Evolutionary conservation across 2,329 filamentous ascomycete species (phyloP).

Genomic region (Coniochaeta sp.): DNA sequence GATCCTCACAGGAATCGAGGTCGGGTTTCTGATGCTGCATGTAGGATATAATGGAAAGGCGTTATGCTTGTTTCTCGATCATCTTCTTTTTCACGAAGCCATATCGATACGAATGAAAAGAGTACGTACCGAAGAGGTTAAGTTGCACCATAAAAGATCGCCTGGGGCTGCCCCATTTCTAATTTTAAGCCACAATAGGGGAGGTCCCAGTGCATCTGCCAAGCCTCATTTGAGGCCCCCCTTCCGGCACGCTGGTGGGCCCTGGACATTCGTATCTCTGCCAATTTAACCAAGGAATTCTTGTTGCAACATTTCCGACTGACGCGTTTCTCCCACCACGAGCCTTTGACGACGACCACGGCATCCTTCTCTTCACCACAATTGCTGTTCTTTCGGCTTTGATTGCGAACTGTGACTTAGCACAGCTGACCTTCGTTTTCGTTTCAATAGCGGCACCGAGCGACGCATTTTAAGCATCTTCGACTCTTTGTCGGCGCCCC

Average conservation of each 20-base stretch:
- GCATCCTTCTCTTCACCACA: not conserved
- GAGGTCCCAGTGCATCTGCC: not conserved
- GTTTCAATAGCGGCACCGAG: not conserved
- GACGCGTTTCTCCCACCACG: conserved; percentile 1
- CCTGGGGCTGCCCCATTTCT: not conserved
- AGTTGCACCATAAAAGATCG: too few relatives aligned
- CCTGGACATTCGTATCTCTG: not conserved
- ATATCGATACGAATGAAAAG: too few relatives aligned
- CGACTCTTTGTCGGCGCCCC: not conserved
- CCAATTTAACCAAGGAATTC: conserved; percentile 2
- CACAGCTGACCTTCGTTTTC: not conserved
- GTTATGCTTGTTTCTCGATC: too few relatives aligned
- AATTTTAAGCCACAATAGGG: not conserved
- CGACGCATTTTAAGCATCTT: not conserved
- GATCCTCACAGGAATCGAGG: not conserved
- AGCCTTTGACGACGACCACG: not conserved
- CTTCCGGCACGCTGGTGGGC: not conserved
- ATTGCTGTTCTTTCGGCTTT: not conserved
- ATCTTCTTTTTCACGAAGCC: too few relatives aligned
- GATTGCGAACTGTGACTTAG: not conserved
- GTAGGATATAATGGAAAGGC: too few relatives aligned
- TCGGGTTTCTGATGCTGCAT: not conserved
- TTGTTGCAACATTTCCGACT: not conserved
- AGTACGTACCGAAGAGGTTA: not conserved
- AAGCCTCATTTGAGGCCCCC: not conserved